phyloP scores from a whole-genome alignment of 2,329 filamentous ascomycete species.

The Penicillium sp. region DNA sequence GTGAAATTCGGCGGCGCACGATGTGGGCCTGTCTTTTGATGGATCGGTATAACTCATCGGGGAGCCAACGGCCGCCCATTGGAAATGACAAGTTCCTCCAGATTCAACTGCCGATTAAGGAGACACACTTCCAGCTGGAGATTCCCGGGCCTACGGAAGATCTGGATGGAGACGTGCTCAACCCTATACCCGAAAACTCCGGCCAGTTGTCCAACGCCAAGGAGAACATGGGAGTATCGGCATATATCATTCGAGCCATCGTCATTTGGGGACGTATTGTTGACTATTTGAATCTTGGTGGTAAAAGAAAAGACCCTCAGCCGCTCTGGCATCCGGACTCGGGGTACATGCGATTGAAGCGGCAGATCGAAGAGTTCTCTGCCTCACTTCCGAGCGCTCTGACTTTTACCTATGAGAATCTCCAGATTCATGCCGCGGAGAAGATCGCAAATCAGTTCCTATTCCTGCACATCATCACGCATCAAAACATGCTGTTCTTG shows the following conservation, averaged over 20 bases:
- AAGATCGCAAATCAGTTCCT: conserved; percentile 89
- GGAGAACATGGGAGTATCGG: conserved; percentile 92
- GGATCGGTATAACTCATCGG: conserved; percentile 97
- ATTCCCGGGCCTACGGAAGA: conserved; percentile 87
- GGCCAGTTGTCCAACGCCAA: conserved; percentile 69
- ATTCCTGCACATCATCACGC: conserved; percentile 86
- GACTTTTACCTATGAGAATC: conserved; percentile 79
- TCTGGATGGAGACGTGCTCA: conserved; percentile 72
- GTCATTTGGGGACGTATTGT: conserved; percentile 90
- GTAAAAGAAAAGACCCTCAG: conserved; percentile 76
- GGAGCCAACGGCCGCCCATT: conserved; percentile 89
- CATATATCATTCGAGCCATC: conserved; percentile 85
- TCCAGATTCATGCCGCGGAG: conserved; percentile 82
- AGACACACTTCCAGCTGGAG: conserved; percentile 87
- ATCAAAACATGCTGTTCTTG: conserved; percentile 89
- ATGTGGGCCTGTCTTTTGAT: conserved; percentile 99
- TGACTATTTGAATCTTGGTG: conserved; percentile 87
- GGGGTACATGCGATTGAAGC: conserved; percentile 71
- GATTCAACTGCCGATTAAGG: conserved; percentile 88
- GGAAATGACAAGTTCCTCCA: conserved; percentile 87
- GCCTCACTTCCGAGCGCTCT: conserved; percentile 72
- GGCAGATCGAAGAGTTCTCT: conserved; percentile 73
- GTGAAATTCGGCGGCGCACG: conserved; percentile 87
- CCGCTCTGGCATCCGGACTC: conserved; percentile 86
- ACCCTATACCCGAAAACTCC: conserved; percentile 66